Evolutionary conservation across 371 early-diverging fungal species (phyloP).

Genomic region (Actinomucor elegans): DNA sequence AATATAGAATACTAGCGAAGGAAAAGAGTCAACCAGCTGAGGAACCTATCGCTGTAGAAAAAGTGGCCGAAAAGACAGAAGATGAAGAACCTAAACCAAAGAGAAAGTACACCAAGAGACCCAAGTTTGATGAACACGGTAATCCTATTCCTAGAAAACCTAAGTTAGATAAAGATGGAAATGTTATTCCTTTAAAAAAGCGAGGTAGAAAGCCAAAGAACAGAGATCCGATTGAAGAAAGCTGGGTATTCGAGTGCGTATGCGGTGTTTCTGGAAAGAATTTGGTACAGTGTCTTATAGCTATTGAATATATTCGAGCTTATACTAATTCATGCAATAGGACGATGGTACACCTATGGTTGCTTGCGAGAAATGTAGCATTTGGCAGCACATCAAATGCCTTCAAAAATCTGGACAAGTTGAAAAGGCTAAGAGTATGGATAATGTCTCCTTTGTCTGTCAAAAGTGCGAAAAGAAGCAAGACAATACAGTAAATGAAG

Average conservation of each 20-base stretch:
- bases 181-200: conserved; percentile 22
- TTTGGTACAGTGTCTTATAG: no score
- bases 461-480: conserved; percentile 27
- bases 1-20: conserved; percentile 24
- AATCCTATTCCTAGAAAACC: conserved; percentile 11
- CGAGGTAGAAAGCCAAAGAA: conserved; percentile 35
- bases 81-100: conserved; percentile 11
- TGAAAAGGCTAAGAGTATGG: conserved; percentile 26
- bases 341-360: conserved; percentile 78
- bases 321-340: no score
- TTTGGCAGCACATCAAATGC: conserved; percentile 75
- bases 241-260: conserved; percentile 58
- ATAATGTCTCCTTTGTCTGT: conserved; percentile 46
- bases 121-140: conserved; percentile 8
- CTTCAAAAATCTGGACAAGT: conserved; percentile 49
- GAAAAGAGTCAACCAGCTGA: conserved; percentile 21
- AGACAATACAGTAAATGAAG: neutral
- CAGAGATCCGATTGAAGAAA: conserved; percentile 47
- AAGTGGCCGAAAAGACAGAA: neutral
- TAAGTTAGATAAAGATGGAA: conserved; percentile 13
- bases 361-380: conserved; percentile 66
- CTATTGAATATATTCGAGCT: no score
- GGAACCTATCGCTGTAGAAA: neutral
- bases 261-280: conserved; percentile 60
- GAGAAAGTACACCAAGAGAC: conserved; percentile 3